These are phyloP conservation scores for Viridothelium virens DNA, from an alignment of 495 filamentous ascomycete genomes.

Conservation along the genomic window DNA sequence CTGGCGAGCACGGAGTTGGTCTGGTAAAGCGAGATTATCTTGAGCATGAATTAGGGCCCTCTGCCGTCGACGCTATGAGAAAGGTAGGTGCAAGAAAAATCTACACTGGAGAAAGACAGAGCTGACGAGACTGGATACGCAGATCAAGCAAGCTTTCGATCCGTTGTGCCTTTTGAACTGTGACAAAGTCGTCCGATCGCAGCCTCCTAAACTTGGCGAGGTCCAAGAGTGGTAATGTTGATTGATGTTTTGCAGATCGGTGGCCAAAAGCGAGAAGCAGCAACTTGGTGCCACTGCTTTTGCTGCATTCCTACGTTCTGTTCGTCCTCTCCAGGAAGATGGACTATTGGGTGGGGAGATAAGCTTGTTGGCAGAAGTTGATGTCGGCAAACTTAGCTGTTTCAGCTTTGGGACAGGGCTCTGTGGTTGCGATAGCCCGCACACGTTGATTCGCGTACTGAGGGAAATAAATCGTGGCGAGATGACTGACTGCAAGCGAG, in stretches of 20 bases:
- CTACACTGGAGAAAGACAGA: not conserved
- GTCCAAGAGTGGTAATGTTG: slow-evolving; percentile 34
- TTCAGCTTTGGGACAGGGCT: too few relatives aligned
- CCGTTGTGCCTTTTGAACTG: slow-evolving; percentile 70
- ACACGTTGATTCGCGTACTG: too few relatives aligned
- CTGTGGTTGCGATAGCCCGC: too few relatives aligned
- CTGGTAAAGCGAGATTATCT: slow-evolving; percentile 77
- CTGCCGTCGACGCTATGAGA: slow-evolving; percentile 71
- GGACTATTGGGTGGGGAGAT: too few relatives aligned
- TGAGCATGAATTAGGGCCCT: slow-evolving; percentile 61
- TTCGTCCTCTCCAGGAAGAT: not conserved
- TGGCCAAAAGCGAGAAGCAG: not conserved
- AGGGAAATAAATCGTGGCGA: too few relatives aligned
- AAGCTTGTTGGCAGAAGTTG: too few relatives aligned
- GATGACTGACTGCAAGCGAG: too few relatives aligned
- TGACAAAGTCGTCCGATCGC: slow-evolving; percentile 64
- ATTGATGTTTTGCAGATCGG: not conserved
- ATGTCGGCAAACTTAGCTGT: too few relatives aligned
- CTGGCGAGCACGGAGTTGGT: slow-evolving; percentile 76
- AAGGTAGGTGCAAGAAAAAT: slow-evolving; percentile 44
- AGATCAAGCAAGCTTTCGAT: slow-evolving; percentile 68
- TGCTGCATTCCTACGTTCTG: not conserved
- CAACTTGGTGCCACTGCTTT: not conserved
- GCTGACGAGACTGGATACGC: slow-evolving; percentile 16
- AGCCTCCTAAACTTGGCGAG: slow-evolving; percentile 33